A percentile compares a stretch with the other conserved stretches of the same genome.
These are phyloP conservation scores for Vigna unguiculata DNA, from an alignment of 306 rosid genomes.

Conservation along the genomic window DNA sequence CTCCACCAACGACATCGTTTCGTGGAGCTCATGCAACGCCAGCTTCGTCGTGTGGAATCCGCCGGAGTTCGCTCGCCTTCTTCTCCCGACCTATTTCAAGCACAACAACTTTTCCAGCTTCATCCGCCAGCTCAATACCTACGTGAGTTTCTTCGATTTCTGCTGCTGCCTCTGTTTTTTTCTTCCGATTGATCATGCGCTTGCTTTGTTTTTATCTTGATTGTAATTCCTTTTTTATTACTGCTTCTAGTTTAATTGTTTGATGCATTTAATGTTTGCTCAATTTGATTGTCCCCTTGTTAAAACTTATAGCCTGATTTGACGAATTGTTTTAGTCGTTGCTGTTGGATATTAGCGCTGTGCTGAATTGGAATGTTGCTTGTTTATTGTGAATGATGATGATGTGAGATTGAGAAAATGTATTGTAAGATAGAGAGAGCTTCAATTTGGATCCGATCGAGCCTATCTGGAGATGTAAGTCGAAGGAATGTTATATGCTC, in stretches of 20 bases:
- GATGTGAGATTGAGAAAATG: constrained; percentile 10
- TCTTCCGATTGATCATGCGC: not conserved
- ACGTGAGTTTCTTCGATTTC: constrained; percentile 57
- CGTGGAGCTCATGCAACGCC: constrained; percentile 73
- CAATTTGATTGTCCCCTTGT: constrained; percentile 1
- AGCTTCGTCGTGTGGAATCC: constrained; percentile 98
- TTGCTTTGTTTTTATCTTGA: not conserved
- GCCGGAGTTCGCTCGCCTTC: constrained; percentile 82
- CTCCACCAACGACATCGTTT: constrained; percentile 77
- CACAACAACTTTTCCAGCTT: constrained; percentile 98
- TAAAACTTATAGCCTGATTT: not conserved
- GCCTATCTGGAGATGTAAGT: constrained; percentile 3
- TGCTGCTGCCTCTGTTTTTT: not conserved
- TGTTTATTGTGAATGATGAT: constrained; percentile 12
- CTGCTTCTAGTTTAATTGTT: not conserved
- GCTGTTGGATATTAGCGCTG: not conserved
- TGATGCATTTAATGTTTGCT: not conserved
- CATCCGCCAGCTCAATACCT: constrained; percentile 97
- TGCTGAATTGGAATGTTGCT: constrained; percentile 7
- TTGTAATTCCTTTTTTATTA: constrained; percentile 9
- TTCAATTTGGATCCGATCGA: constrained; percentile 38
- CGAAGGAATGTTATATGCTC: too few species aligned
- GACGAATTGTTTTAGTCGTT: not conserved
- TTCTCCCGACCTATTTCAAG: constrained; percentile 90
- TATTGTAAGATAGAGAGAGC: constrained; percentile 5